Evolutionary conservation across 805 yeast genomes (phyloP), one percentile per base, ranked within the genome.

Genomic region (Cyberlindnera euphorbiae): DNA sequence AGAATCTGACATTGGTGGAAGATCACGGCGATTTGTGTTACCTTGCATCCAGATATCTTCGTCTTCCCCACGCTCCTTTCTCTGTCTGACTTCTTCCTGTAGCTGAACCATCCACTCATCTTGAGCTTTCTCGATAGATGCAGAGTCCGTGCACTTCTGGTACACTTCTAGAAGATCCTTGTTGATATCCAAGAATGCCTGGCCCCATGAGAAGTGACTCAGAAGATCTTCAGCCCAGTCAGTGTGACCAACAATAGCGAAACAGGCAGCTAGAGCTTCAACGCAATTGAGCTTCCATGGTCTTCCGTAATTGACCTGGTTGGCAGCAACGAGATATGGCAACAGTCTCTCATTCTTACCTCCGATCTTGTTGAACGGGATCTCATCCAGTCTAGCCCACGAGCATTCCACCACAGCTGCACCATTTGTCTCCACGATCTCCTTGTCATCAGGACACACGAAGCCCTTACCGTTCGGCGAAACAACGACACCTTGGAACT

Each of bases 391-490:
- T 37, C 97, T 67, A 0, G 98, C 98, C 98, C 98, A 93, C 2
- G 96, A 87, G 61, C 97, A 90, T 58, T 93, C 98, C 3, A 93
- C 97, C 8, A 93, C 98, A 0, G 98, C 96, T n/a, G 88, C 93
- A 25, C 98, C 98, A 27, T 67, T 56, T 19, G 68, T 68, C 50
- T 83, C 95, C 0, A 88, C 95, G 10, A 86, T 69, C 31, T 75
- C 83, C 27, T 61, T 55, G 58, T 93, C 98, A 47, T 82, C 70
- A 0, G 97, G 97, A 57, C 95, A 86, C 1, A 93, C 96, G 1
- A 87, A 89, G 6, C 76, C 71, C 52, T 79, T 82, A 11, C 97
- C 98, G 53, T 87, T 88, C 0, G 98, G 97, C 17, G 96, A 79
- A 2, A 93, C 95, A 7, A 90, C 86, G 4, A 93, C 60, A 7